Conservation (phyloP, 345 rosid species). For the Clarkia xantiana region DNA sequence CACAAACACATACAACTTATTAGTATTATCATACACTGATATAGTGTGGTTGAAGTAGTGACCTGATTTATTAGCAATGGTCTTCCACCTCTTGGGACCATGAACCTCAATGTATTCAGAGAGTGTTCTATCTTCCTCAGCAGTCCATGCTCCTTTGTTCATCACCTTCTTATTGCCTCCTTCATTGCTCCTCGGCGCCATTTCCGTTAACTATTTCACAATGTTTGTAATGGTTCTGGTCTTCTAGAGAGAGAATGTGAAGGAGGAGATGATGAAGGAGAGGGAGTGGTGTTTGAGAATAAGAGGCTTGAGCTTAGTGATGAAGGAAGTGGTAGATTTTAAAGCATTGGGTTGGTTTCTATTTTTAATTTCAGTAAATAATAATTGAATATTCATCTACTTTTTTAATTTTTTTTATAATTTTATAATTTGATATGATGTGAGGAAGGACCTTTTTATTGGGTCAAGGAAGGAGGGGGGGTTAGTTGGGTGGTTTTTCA, state of each 20-base stretch:
- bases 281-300: too few species aligned
- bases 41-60: background rate
- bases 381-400: too few species aligned
- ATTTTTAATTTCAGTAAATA: too few species aligned
- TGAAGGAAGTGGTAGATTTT: too few species aligned
- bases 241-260: too few species aligned
- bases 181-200: constrained; percentile 22
- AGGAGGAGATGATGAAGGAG: too few species aligned
- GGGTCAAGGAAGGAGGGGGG: constrained; percentile 3
- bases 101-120: constrained; percentile 32
- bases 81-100: constrained; percentile 50
- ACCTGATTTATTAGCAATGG: constrained; percentile 44
- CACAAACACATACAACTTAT: background rate
- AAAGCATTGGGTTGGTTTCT: too few species aligned
- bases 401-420: too few species aligned
- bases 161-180: constrained; percentile 16
- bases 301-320: too few species aligned
- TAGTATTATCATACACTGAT: background rate
- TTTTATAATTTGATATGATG: background rate
- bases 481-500: constrained; percentile 3
- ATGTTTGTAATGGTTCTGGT: too few species aligned
- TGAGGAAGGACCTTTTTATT: background rate
- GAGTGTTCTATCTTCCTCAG: constrained; percentile 43
- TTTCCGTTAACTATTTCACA: too few species aligned
- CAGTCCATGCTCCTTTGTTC: constrained; percentile 50